Conservation (phyloP, 371 early-diverging fungal species). For the Mucor racemosus region DNA sequence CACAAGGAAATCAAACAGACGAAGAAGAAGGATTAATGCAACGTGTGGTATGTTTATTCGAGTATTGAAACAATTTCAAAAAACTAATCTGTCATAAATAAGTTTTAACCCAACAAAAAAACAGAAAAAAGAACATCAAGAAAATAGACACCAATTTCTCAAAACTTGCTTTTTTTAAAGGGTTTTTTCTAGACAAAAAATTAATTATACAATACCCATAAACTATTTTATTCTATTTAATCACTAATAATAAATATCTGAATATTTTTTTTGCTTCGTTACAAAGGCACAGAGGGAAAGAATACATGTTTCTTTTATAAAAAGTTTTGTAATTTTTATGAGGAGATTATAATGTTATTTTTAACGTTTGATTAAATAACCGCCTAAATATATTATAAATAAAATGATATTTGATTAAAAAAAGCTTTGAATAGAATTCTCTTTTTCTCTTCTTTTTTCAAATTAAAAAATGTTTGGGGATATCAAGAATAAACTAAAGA, state of each 20-base stretch:
- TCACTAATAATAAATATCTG: neutral
- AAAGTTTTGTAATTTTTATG: neutral
- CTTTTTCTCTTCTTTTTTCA: constrained; percentile 3
- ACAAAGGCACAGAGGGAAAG: neutral
- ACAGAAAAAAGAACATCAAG: neutral
- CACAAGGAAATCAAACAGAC: constrained; percentile 10
- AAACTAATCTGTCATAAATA: neutral
- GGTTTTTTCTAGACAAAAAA: neutral
- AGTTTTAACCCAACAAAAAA: constrained; percentile 6
- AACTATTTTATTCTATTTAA: neutral
- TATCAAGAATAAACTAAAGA: constrained; percentile 23
- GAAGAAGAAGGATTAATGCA: constrained; percentile 24
- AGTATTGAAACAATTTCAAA: neutral
- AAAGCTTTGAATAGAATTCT: neutral
- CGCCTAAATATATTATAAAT: constrained; percentile 9
- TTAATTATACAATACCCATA: neutral
- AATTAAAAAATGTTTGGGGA: constrained; percentile 10
- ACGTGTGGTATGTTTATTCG: constrained; percentile 6
- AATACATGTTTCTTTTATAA: neutral
- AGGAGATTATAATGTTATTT: constrained; percentile 4
- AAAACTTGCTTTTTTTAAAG: neutral
- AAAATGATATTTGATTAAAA: neutral
- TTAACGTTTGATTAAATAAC: constrained; percentile 9
- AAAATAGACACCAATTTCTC: neutral
- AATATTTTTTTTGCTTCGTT: neutral